Conservation (phyloP, 1,139 yeast species). For the Scheffersomyces titani region DNA sequence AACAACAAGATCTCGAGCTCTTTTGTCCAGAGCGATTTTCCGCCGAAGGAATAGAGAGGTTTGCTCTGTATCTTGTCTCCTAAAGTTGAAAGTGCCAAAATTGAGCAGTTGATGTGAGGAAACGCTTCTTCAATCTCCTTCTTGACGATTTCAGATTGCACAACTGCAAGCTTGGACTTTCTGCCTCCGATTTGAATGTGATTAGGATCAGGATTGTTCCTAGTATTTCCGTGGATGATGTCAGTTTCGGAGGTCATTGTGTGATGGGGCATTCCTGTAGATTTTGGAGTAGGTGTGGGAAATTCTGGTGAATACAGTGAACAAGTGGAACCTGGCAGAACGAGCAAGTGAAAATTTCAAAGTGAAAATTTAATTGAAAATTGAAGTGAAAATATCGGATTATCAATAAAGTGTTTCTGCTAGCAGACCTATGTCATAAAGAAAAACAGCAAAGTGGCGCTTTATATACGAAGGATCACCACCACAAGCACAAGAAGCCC, state of each 20-base stretch:
- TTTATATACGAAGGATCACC: not conserved
- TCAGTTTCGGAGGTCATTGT: slow-evolving; percentile 5
- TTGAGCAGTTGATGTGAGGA: slow-evolving; percentile 63
- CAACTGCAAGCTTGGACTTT: slow-evolving; percentile 81
- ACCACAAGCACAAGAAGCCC: not conserved
- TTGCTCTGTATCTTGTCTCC: slow-evolving; percentile 87
- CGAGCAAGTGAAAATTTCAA: not conserved
- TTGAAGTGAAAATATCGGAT: not conserved
- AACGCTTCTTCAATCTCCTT: slow-evolving; percentile 56
- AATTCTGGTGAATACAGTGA: not conserved
- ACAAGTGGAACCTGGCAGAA: not conserved
- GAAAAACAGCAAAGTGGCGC: not conserved
- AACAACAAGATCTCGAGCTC: slow-evolving; percentile 82
- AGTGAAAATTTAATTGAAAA: not conserved
- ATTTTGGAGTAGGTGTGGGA: not conserved
- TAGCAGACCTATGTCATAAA: not conserved
- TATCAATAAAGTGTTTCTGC: not conserved
- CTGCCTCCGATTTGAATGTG: slow-evolving; percentile 79
- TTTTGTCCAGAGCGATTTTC: slow-evolving; percentile 94
- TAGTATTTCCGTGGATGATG: slow-evolving; percentile 16
- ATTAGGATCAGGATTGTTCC: slow-evolving; percentile 7
- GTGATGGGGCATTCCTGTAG: slow-evolving; percentile 13
- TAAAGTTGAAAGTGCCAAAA: slow-evolving; percentile 78
- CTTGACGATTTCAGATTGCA: slow-evolving; percentile 79
- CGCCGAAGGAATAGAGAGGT: slow-evolving; percentile 93